A percentile compares a stretch with the other conserved stretches of the same genome.
These are phyloP conservation scores for Ustilago lituana DNA, from an alignment of 1,284 basidiomycete species.

Conservation along the genomic window DNA sequence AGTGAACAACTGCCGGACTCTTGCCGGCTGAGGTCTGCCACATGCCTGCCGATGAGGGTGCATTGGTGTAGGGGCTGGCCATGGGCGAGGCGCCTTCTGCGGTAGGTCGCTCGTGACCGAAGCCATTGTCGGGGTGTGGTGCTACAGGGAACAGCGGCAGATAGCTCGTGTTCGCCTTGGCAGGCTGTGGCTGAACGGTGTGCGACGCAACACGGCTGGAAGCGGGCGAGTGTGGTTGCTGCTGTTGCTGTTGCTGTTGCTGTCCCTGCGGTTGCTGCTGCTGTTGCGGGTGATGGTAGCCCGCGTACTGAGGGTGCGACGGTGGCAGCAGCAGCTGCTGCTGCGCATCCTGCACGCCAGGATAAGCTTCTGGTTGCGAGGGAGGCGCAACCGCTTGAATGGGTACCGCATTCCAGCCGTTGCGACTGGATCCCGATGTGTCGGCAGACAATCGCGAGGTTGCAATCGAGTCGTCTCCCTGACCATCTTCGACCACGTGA, in stretches of 20 bases:
- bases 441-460: conserved; percentile 26
- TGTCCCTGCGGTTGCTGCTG: conserved; percentile 3
- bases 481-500: background rate
- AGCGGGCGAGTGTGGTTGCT: conserved; percentile 7
- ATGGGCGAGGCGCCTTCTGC: conserved; percentile 25
- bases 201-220: background rate
- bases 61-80: conserved; percentile 37
- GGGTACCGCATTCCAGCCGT: conserved; percentile 27
- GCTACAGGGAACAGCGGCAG: conserved; percentile 47
- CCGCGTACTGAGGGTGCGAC: too few relatives aligned
- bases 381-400: conserved; percentile 23
- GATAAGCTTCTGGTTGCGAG: conserved; percentile 7
- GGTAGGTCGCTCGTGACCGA: conserved; percentile 12
- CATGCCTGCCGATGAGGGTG: conserved; percentile 48
- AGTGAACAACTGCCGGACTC: conserved; percentile 9
- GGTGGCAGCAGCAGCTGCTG: background rate
- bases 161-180: conserved; percentile 29
- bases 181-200: conserved; percentile 5
- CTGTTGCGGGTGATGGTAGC: background rate
- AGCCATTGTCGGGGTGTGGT: conserved; percentile 46
- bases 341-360: background rate
- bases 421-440: conserved; percentile 26
- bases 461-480: conserved; percentile 19
- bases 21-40: conserved; percentile 43
- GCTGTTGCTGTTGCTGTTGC: conserved; percentile 1